Conservation (phyloP, 1,139 yeast species). For the Saccharomyces hybrid region DNA sequence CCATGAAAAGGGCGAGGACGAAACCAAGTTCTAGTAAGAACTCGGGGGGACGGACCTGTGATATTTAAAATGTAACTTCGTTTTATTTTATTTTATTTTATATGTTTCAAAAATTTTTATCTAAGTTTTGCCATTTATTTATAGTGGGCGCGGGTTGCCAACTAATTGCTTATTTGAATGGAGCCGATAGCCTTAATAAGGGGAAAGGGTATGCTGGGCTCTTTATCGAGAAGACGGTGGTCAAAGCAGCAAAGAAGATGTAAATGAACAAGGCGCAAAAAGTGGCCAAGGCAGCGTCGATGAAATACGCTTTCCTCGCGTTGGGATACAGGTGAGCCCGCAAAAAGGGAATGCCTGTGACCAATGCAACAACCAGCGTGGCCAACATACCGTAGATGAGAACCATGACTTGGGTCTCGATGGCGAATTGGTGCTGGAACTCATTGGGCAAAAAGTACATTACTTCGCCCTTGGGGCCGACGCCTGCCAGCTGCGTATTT, state of each 20-base stretch:
- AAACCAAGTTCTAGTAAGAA: neutral
- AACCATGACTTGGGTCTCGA: slow-evolving; percentile 71
- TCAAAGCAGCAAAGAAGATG: slow-evolving; percentile 46
- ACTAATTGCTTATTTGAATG: slow-evolving; percentile 8
- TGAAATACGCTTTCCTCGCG: slow-evolving; percentile 29
- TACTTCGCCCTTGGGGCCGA: slow-evolving; percentile 46
- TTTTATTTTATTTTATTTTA: neutral
- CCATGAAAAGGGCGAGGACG: slow-evolving; percentile 1
- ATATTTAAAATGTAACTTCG: neutral
- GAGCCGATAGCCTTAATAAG: slow-evolving; percentile 29
- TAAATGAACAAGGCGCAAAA: slow-evolving; percentile 38
- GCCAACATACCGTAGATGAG: slow-evolving; percentile 55
- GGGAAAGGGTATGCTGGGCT: slow-evolving; percentile 55
- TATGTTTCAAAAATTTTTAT: neutral
- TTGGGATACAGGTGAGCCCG: slow-evolving; percentile 26
- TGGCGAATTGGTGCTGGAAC: slow-evolving; percentile 70
- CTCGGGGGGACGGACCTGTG: neutral
- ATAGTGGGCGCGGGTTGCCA: neutral
- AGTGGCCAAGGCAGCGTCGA: slow-evolving; percentile 40
- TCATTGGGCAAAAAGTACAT: slow-evolving; percentile 57
- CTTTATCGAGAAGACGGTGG: slow-evolving; percentile 51
- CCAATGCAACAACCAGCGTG: slow-evolving; percentile 41
- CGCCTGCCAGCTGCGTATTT: slow-evolving; percentile 60
- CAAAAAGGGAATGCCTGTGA: slow-evolving; percentile 43
- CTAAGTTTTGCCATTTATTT: neutral